These are phyloP conservation scores for Drosera capensis DNA, from an alignment of 148 eudicot species.

Conservation along the genomic window DNA sequence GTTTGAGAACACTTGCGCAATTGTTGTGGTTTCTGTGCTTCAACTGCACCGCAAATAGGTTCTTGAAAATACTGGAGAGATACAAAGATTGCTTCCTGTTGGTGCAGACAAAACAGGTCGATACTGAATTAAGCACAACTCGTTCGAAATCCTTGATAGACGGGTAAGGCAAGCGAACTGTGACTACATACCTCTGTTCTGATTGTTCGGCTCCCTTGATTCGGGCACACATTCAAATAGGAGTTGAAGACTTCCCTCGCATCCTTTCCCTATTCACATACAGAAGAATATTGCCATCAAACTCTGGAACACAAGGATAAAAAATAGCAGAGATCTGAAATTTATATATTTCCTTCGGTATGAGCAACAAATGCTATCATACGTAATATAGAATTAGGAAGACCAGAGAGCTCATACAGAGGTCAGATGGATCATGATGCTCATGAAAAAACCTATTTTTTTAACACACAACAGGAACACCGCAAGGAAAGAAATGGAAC, in stretches of 20 bases:
- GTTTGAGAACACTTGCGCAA: background rate
- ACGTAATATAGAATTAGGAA: no score
- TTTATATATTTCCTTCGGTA: no score
- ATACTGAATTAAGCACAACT: background rate
- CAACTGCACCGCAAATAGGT: slow-evolving; percentile 42
- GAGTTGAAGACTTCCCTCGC: slow-evolving; percentile 43
- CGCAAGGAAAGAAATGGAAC: no score
- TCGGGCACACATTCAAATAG: slow-evolving; percentile 72
- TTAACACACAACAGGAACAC: no score
- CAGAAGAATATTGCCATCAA: slow-evolving; percentile 1
- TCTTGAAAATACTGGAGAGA: slow-evolving; percentile 93
- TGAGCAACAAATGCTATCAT: no score
- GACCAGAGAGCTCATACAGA: no score
- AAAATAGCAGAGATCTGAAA: no score
- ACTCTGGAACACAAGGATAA: no score
- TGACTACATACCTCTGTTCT: slow-evolving; percentile 64
- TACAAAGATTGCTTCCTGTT: slow-evolving; percentile 89
- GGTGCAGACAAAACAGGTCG: background rate
- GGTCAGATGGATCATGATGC: no score
- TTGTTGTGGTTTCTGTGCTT: no score
- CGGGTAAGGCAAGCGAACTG: background rate
- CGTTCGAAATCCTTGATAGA: background rate
- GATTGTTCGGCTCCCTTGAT: slow-evolving; percentile 96
- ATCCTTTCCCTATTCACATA: slow-evolving; percentile 63
- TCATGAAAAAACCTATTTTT: no score